Conservation (phyloP, 768 basidiomycete genomes). For the Boletus tomentosulus region DNA sequence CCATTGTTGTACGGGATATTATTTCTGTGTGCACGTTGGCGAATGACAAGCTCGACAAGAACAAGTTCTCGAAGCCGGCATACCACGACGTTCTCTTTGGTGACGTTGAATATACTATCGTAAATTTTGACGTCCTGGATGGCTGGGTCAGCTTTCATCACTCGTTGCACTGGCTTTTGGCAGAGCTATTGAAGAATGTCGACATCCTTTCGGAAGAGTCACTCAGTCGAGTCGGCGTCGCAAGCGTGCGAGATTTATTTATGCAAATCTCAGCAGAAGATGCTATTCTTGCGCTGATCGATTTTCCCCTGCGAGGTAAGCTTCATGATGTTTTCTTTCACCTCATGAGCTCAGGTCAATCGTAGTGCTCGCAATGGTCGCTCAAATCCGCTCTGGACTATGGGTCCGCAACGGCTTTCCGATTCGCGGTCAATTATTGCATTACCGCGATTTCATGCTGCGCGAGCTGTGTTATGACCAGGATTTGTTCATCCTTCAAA, state of each 20-base stretch:
- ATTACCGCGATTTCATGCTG: conserved; percentile 94
- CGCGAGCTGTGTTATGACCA: conserved; percentile 97
- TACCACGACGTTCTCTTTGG: conserved; percentile 72
- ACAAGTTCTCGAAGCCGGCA: conserved; percentile 55
- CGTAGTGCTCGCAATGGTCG: conserved; percentile 82
- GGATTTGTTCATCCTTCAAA: conserved; percentile 87
- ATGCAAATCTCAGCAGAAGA: conserved; percentile 59
- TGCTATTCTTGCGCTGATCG: conserved; percentile 71
- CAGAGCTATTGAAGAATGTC: conserved; percentile 83
- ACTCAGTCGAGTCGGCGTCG: conserved; percentile 48
- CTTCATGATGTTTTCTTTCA: conserved; percentile 1
- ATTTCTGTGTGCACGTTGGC: conserved; percentile 63
- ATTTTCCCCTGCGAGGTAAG: conserved; percentile 86
- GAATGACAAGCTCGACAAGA: conserved; percentile 64
- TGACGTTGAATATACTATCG: conserved; percentile 50
- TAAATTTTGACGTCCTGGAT: conserved; percentile 75
- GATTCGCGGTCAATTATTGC: conserved; percentile 89
- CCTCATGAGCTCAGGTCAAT: neutral
- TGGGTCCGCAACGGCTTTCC: conserved; percentile 98
- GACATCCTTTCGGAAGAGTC: conserved; percentile 57
- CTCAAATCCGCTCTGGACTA: conserved; percentile 89
- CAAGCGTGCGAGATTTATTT: conserved; percentile 58
- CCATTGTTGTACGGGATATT: conserved; percentile 66
- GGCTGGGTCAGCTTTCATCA: conserved; percentile 93
- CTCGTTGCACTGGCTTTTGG: conserved; percentile 85